A percentile compares a stretch with the other conserved stretches of the same genome.
These are phyloP conservation scores for Talaromyces wortmannii DNA, from an alignment of 495 filamentous ascomycete genomes.

Conservation along the genomic window DNA sequence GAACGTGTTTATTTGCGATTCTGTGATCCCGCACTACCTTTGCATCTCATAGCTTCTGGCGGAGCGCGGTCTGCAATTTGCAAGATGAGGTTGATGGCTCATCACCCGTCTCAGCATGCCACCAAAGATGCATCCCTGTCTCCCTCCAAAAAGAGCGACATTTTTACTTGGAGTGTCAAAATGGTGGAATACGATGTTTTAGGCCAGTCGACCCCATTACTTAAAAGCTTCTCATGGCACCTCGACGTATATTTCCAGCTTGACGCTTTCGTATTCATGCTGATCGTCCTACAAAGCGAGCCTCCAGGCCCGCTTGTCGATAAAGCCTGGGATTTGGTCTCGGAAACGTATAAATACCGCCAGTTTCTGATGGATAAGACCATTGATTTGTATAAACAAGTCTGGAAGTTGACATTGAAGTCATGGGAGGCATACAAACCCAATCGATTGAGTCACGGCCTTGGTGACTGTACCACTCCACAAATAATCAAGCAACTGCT, in stretches of 20 bases:
- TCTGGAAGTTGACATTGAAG: neutral
- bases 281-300: neutral
- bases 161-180: neutral
- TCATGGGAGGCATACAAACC: neutral
- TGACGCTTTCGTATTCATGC: neutral
- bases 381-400: neutral
- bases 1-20: constrained; percentile 43
- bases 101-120: neutral
- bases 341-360: neutral
- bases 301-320: neutral
- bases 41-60: constrained; percentile 49
- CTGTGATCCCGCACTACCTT: constrained; percentile 52
- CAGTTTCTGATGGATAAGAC: neutral
- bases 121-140: too few species aligned
- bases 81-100: neutral
- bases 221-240: neutral
- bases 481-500: neutral
- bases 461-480: neutral
- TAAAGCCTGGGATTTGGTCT: neutral
- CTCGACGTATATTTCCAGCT: neutral
- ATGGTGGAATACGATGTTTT: neutral
- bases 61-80: neutral
- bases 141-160: neutral
- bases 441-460: neutral
- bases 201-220: neutral